Base-by-base conservation (phyloP, 208 protist genomes). In the Trypanosoma cruzi region DNA sequence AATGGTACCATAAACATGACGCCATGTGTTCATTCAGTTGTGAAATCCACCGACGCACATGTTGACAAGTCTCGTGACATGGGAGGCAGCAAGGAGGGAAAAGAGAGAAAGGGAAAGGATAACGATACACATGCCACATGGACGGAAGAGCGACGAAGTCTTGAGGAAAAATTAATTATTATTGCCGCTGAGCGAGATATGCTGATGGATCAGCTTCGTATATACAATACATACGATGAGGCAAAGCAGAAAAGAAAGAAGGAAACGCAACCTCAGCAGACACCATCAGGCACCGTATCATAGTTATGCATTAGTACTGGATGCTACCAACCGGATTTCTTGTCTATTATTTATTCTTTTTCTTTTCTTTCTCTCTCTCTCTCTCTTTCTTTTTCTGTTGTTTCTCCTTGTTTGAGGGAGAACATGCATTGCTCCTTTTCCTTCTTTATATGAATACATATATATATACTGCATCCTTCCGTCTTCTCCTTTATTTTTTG, bases 181-280 rank as follows among this genome's bases (percentile, higher is more conserved):
- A 20, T 71, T 29, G 37, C 58, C 11, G 63, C 54, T 0, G 64
- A 77, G 55, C 31, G 64, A 31, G 55, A 58, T 48, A 20, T 72
- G 16, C 44, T 77, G 53, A 20, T 8, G 52, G 71, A 77, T 44
- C 64, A 77, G 49, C 42, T 71, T 2, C 64, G 50, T 5, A 77
- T 77, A 31, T 77, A 65, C 48, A 40, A 10, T 1, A 22, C 20
- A 34, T 52, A 49, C 58, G 46, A 50, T 18, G 42, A 64, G 3
- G 46, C 20, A 37, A 37, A 53, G 2, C 10, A 28, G 31, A n/a
- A 53, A 0, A n/a, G n/a, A n/a, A 34, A 13, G 24, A 54, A 52
- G 36, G 18, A n/a, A n/a, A 4, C 11, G 46, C 46, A n/a, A 13
- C 46, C 46, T 3, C 20, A 4, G 46, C 46, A 50, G 46, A 13